Evolutionary conservation across 1,139 yeast species (phyloP), one percentile per base, ranked within the genome.

Genomic region (Debaryomyces subglobosus): DNA sequence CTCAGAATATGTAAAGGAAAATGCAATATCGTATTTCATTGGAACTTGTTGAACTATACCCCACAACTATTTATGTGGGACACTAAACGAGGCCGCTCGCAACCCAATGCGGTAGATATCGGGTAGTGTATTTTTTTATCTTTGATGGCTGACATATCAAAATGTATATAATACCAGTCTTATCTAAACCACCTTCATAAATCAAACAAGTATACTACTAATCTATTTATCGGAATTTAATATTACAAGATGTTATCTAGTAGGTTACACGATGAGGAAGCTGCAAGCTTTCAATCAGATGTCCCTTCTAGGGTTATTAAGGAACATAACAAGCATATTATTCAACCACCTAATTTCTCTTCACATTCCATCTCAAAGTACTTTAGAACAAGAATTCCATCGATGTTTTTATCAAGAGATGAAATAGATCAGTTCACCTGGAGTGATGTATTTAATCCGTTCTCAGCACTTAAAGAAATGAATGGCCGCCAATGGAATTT

Each of bases 391-490:
- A 61, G 78, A 47, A 51, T 69, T 47, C 52, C 73, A 3, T 51
- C 69, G 3, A 67, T 73, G 44, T 59, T 72, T 45, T 71, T 70
- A 2, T 57, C 72, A 5, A 63, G 57, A 43, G 67, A 62, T 37
- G 77, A 71, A 45, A 51, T 65, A 25, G 52, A 55, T 5, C 60
- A 61, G 41, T 68, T 65, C 52, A 43, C 69, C 1, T 62, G 63
- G 58, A 46, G 50, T 24, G 72, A 72, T 41, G 60, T 71, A 20
- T 56, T 67, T 36, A 71, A 72, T 52, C 79, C 79, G 0, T 69
- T 73, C 47, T 53, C 57, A 15, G 32, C 45, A 4, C 39, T 41
- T 12, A 20, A 37, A n/a, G 45, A 44, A 20, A 48, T 63, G 55
- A 53, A 53, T n/a, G 48, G 48, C 25, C 50, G 46, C 20, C 54